Base-by-base conservation (phyloP, 768 basidiomycete genomes). In the Mycena vitilis region DNA sequence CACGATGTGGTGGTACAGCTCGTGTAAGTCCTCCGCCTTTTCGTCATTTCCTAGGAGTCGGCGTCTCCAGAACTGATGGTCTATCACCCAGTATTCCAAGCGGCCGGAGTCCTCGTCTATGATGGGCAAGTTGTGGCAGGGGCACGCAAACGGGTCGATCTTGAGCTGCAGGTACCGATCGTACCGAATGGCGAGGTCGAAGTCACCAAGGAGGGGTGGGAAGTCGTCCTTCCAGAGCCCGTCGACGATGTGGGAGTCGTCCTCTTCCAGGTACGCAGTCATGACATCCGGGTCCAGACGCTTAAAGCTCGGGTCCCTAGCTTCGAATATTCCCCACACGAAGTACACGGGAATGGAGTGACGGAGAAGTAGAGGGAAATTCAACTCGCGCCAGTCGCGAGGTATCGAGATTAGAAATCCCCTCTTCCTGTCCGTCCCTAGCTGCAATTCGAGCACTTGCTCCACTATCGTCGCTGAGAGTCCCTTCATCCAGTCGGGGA, bases 321-420 rank as follows among this genome's bases (percentile, higher is more conserved):
- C 16, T 20, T 63, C 52, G 16, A 61, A 61, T 2, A 52, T 13
- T 4, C 49, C 60, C 61, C 61, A 63, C 8, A 55, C 52, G 23
- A 42, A 63, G 42, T 20, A 63, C 0, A 63, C 2, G 4, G 61
- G 52, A 2, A 63, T 10, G 38, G 36, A 12, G 25, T 45, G 13
- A 4, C n/a, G 5, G 16, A 54, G 1, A 1, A 42, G 18, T 0
- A 54, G 18, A 1, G 34, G 34, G n/a, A 63, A 45, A 30, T 54
- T 54, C 0, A 36, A 4, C 5, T 18, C 37, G 1, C 6, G 4
- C 51, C 53, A 63, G 22, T 54, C 61, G 7, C 22, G 40, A 11
- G 20, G 34, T 0, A 63, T 8, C 3, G 40, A 23, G 16, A 63
- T 44, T 4, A 63, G 30, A 11, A 25, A 45, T 20, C 61, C 61